Evolutionary conservation across 2,329 filamentous ascomycete species (phyloP).

Genomic region (Pseudocercospora eumusae): DNA sequence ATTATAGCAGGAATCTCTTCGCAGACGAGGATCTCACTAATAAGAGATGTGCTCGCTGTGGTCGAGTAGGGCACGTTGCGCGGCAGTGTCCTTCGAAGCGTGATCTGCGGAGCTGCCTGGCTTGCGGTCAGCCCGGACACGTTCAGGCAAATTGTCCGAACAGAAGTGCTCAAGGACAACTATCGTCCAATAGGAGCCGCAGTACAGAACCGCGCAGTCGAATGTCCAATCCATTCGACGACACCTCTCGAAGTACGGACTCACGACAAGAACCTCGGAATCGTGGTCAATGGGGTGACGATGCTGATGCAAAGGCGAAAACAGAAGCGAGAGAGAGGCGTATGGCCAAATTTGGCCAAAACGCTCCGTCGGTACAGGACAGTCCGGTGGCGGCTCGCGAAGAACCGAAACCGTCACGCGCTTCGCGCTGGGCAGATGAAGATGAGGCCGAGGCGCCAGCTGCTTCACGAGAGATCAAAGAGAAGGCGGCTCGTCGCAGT

Average conservation of each 20-base stretch:
- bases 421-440: not conserved
- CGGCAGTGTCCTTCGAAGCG: constrained; percentile 13
- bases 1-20: not conserved
- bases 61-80: constrained; percentile 23
- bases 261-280: not conserved
- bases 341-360: constrained; percentile 1
- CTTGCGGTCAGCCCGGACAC: constrained; percentile 9
- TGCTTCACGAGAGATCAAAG: constrained; percentile 9
- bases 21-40: constrained; percentile 3
- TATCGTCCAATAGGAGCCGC: not conserved
- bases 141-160: not conserved
- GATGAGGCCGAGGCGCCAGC: not conserved
- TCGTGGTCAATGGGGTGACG: not conserved
- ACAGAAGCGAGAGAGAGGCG: constrained; percentile 6
- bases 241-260: not conserved
- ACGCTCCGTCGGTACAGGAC: not conserved
- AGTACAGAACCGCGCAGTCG: not conserved
- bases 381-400: not conserved
- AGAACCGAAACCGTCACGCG: not conserved
- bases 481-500: constrained; percentile 20
- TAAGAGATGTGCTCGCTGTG: constrained; percentile 22
- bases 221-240: not conserved
- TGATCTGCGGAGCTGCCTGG: not conserved
- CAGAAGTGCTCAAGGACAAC: not conserved
- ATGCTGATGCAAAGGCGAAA: not conserved